Base-by-base conservation (phyloP, 2,329 filamentous ascomycete species). In the Endoconidiophora polonica region DNA sequence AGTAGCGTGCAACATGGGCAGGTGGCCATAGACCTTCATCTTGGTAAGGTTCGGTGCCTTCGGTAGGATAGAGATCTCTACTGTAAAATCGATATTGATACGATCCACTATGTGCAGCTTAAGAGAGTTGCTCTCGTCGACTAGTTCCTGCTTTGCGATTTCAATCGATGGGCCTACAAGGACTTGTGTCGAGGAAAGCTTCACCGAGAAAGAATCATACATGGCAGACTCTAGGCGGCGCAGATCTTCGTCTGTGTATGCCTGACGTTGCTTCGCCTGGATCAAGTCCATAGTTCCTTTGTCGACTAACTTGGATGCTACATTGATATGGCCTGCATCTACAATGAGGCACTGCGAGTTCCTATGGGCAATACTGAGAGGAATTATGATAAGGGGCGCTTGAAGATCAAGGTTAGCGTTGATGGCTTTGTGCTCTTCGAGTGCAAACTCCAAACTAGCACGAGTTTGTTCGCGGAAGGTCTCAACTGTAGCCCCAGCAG, bases 351-450 rank as follows among this genome's bases (percentile, higher is more conserved):
- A 98, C 3, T 86, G 83, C 0, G 86, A 86, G 54, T 77, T 81
- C 58, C 81, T 72, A 20, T 80, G 76, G 0, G 82, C 90, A 52
- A 98, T 91, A 59, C 83, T 94, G 60, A 96, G 87, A 0, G 91
- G 91, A 7, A 98, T 78, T 55, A 99, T 96, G 57, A 99, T 93
- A 1, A 99, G 76, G 36, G 91, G 91, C 0, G 91, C 91, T 61
- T 95, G 88, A 10, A 98, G 76, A 63, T 98, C 91, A 41, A 99
- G 72, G 58, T 96, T 86, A 12, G 90, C 90, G 59, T 98, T 94
- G 61, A 98, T 82, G 2, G 91, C 96, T 69, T 94, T 96, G 71
- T 98, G 91, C 61, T 98, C 93, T 59, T 95, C 84, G 2, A 99
- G 69, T 0, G 91, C 93, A 65, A 95, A 98, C 63, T 98, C 88